These are phyloP conservation scores for Aaosphaeria pasadenensis DNA, from an alignment of 2,329 filamentous ascomycete species.

Conservation along the genomic window DNA sequence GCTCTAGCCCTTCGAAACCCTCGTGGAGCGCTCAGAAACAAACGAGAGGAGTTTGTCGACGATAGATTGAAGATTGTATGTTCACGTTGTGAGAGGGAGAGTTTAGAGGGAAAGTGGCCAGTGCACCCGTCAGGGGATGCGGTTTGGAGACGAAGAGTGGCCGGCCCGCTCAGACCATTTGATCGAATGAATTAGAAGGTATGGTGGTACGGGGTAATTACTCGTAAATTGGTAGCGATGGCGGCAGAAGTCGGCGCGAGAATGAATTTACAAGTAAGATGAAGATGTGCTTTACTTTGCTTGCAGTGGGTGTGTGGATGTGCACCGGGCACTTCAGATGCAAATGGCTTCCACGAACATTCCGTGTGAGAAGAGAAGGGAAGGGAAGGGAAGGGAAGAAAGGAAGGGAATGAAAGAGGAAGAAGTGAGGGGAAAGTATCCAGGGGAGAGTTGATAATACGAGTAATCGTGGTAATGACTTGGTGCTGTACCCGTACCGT, in stretches of 20 bases:
- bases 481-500: no score
- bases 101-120: no score
- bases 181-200: not conserved
- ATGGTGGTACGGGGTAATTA: not conserved
- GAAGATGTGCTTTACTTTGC: no score
- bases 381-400: not conserved
- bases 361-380: not conserved
- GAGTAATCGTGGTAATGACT: no score
- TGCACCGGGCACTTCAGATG: not conserved
- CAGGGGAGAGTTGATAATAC: not conserved
- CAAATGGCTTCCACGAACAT: not conserved
- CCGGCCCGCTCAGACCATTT: not conserved
- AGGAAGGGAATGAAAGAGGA: not conserved
- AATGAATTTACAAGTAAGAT: no score
- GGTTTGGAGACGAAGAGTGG: not conserved
- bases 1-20: not conserved
- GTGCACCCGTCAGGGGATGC: no score
- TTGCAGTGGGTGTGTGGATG: not conserved
- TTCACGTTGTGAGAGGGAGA: no score
- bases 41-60: no score
- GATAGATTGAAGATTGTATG: no score
- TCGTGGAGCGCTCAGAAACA: no score
- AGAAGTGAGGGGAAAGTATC: not conserved
- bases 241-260: no score
- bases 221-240: no score